Conservation (phyloP, 1,284 basidiomycete genomes). For the Papiliotrema flavescens region DNA sequence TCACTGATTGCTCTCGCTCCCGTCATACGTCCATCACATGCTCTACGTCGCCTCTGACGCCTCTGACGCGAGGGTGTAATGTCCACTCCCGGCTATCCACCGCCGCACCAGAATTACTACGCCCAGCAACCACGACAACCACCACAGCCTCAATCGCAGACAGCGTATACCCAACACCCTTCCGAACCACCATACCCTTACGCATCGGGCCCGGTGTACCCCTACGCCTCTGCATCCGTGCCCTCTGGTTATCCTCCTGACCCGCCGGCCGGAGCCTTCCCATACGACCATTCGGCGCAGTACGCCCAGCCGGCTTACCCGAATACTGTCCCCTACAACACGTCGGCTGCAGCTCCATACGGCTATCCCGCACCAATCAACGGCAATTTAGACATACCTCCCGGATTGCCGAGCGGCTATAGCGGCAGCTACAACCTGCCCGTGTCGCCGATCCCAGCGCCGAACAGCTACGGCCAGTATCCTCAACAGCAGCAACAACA, state of each 20-base stretch:
- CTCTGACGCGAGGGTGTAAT: slow-evolving; percentile 1
- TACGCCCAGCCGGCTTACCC: too few species aligned
- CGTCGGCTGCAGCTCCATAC: too few species aligned
- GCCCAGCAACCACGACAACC: background rate
- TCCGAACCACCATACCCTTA: background rate
- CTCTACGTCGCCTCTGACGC: background rate
- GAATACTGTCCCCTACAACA: too few species aligned
- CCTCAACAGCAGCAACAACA: background rate
- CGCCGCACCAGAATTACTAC: background rate
- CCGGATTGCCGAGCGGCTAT: too few species aligned
- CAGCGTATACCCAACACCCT: background rate
- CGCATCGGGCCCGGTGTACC: background rate
- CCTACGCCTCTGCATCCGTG: background rate
- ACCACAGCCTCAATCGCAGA: background rate
- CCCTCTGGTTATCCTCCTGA: background rate
- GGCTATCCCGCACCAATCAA: too few species aligned
- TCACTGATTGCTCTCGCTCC: too few species aligned
- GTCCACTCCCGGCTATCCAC: background rate
- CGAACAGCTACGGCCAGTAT: background rate
- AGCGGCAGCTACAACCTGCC: too few species aligned
- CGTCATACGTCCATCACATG: background rate
- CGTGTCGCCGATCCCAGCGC: too few species aligned
- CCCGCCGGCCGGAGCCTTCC: background rate
- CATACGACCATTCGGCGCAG: too few species aligned
- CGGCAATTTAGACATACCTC: too few species aligned